Percentiles rank a stretch among this genome's conserved stretches.
phyloP scores from a whole-genome alignment of 2,329 filamentous ascomycete species.

The Samsoniella hepiali region DNA sequence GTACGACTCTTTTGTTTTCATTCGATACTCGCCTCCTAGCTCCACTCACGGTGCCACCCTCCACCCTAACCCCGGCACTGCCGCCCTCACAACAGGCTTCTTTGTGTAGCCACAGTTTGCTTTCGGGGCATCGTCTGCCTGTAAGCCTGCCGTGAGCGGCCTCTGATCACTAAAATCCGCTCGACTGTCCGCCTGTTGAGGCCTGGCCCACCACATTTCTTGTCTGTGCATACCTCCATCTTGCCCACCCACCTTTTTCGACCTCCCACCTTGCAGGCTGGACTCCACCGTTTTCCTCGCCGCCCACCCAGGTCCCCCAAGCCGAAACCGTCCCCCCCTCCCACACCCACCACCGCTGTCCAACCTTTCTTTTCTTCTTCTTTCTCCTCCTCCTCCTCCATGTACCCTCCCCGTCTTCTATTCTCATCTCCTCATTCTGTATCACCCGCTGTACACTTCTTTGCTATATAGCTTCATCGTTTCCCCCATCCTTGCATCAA shows the following conservation, averaged over 20 bases:
- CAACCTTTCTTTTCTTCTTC: constrained; percentile 18
- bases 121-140: not conserved
- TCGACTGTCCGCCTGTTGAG: not conserved
- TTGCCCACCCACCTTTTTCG: not conserved
- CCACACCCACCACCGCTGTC: constrained; percentile 14
- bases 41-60: constrained; percentile 12
- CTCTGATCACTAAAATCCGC: not conserved
- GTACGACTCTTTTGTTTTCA: not conserved
- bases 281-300: constrained; percentile 2
- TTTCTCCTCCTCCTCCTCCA: constrained; percentile 8
- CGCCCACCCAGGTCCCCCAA: constrained; percentile 4
- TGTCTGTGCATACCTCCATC: constrained; percentile 17
- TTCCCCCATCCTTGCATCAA: not conserved
- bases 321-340: constrained; percentile 13
- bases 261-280: not conserved
- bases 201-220: constrained; percentile 17
- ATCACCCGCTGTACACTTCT: constrained; percentile 10
- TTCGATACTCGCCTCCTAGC: constrained; percentile 3
- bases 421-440: constrained; percentile 6
- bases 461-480: constrained; percentile 10
- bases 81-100: not conserved
- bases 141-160: not conserved
- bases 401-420: constrained; percentile 6
- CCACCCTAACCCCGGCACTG: constrained; percentile 7
- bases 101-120: not conserved